phyloP scores from a whole-genome alignment of 2,329 filamentous ascomycete genomes.

The Aspergillus hortae region DNA sequence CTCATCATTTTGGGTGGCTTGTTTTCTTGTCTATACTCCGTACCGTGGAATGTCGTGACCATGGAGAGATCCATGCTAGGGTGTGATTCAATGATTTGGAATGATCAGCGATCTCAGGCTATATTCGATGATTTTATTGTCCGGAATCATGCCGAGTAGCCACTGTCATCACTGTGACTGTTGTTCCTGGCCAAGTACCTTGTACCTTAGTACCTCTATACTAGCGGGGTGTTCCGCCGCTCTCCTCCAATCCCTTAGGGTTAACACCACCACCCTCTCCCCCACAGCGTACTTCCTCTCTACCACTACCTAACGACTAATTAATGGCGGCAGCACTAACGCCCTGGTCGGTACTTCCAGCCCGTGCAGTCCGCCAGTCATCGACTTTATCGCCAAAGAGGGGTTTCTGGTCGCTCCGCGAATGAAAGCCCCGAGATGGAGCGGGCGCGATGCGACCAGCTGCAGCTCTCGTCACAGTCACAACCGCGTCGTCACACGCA shows the following conservation, averaged over 20 bases:
- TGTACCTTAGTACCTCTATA: too few species aligned
- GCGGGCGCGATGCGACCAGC: slow-evolving; percentile 16
- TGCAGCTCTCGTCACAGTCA: slow-evolving; percentile 34
- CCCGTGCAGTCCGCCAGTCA: background rate
- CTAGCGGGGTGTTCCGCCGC: too few species aligned
- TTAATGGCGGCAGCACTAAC: too few species aligned
- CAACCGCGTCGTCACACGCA: slow-evolving; percentile 27
- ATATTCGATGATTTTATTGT: too few species aligned
- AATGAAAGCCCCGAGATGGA: slow-evolving; percentile 9
- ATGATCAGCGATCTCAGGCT: too few species aligned
- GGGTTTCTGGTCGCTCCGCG: slow-evolving; percentile 6
- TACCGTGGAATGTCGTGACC: background rate
- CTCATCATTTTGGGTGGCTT: slow-evolving; percentile 7
- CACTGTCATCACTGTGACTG: too few species aligned
- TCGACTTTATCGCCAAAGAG: background rate
- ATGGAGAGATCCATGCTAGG: background rate
- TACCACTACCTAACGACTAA: too few species aligned
- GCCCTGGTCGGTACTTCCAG: background rate
- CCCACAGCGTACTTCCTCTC: too few species aligned
- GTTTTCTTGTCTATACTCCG: slow-evolving; percentile 1
- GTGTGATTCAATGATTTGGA: background rate
- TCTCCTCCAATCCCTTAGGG: too few species aligned
- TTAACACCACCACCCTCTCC: too few species aligned
- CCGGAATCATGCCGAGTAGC: too few species aligned
- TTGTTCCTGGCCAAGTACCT: too few species aligned